Evolutionary conservation across 306 rosid genomes (phyloP), one percentile per base, ranked within the genome.

Genomic region (Chamaecrista fasciculata): DNA sequence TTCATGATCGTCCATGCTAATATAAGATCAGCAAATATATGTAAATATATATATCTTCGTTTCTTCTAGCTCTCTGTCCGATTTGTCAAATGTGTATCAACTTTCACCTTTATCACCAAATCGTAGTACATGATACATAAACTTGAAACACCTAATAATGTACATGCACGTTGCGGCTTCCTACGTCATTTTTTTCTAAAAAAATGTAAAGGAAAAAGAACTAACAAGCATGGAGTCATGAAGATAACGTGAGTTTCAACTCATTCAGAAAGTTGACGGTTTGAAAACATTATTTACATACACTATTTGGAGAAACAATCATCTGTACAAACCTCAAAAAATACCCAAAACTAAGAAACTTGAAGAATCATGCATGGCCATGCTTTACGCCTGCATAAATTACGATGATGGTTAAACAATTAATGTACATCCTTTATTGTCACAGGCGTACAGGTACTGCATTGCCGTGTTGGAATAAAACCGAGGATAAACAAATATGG

Each of bases 381-480:
- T 42, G 26, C 25, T 47, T 23, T 11, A 56, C 60, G 29, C 29
- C 15, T 15, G 23, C 37, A 31, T 19, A 44, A 28, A 68, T n/a
- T 46, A 52, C 11, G 33, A 76, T 11, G 37, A 40, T 62, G 46
- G 66, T 44, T 28, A 76, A 76, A 39, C 75, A 67, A 71, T 10
- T 11, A 18, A 0, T 46, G 48, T 4, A 28, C 18, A 62, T 36
- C 16, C 59, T 26, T 58, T 39, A 42, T 36, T 56, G 73, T 18
- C 40, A 64, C 8, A 31, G 33, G 34, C 44, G 58, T 28, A 58
- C 51, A 60, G 42, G 58, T 28, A 58, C 51, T 49, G 42, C 53
- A 8, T 9, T 16, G 48, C 25, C 18, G 29, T 11, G 6, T 15
- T 48, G 18, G 59, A 49, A 29, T 46, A 43, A 49, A 20, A 33